Conservation (phyloP, 768 basidiomycete species). For the Leccinellum rugosiceps region DNA sequence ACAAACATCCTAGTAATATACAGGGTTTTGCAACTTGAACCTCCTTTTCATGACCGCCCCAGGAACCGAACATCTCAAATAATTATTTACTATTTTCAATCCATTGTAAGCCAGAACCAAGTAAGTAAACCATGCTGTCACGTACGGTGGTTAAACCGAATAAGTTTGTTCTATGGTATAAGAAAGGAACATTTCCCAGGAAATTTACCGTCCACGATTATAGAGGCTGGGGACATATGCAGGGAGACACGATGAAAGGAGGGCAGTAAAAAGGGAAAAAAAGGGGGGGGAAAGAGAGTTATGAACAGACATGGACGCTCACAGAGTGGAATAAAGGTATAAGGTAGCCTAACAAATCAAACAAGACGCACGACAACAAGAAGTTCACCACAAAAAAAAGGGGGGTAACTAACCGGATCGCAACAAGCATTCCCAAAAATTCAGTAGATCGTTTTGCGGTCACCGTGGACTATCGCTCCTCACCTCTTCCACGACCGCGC, state of each 20-base stretch:
- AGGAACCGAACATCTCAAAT: not conserved
- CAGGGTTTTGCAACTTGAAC: too few species aligned
- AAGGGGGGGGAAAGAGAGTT: not conserved
- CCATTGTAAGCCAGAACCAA: not conserved
- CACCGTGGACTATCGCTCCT: slow-evolving; percentile 36
- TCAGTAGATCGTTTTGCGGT: slow-evolving; percentile 2
- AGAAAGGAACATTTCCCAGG: not conserved
- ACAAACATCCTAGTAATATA: too few species aligned
- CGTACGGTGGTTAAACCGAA: not conserved
- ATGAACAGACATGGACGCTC: not conserved
- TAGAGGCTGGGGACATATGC: not conserved
- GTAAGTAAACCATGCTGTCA: not conserved
- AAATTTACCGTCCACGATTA: not conserved
- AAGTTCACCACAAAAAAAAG: too few species aligned
- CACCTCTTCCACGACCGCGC: slow-evolving; percentile 64
- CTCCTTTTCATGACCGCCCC: too few species aligned
- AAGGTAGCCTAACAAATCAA: not conserved
- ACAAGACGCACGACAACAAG: not conserved
- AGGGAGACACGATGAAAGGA: not conserved
- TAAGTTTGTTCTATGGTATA: not conserved
- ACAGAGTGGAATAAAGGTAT: not conserved
- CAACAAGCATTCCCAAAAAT: not conserved
- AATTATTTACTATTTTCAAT: not conserved
- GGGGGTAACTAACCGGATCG: not conserved
- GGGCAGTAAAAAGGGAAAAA: not conserved